These are phyloP conservation scores for Diaporthe sp. DNA, from an alignment of 2,329 filamentous ascomycete genomes.

Conservation along the genomic window DNA sequence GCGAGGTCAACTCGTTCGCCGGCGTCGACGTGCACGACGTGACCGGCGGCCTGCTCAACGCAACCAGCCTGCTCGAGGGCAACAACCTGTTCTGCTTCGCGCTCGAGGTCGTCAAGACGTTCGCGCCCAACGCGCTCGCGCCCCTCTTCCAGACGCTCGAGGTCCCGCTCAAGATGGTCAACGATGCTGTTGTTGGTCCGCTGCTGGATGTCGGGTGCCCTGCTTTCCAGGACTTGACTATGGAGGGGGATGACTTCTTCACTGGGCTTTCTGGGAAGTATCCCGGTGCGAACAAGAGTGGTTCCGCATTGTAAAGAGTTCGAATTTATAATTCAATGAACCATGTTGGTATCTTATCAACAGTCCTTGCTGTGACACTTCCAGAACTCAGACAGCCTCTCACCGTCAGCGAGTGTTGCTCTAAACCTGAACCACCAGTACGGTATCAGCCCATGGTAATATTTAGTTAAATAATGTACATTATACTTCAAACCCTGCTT, in stretches of 20 bases:
- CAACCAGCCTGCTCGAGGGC: constrained; percentile 43
- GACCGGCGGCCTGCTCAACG: constrained; percentile 47
- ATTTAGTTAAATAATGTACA: not conserved
- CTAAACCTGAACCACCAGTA: not conserved
- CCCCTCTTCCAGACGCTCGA: constrained; percentile 52
- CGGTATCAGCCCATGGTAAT: not conserved
- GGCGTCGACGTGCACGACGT: constrained; percentile 46
- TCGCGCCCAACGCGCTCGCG: constrained; percentile 57
- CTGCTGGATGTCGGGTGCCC: constrained; percentile 49
- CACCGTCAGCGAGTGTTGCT: too few species aligned
- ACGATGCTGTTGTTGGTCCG: constrained; percentile 48
- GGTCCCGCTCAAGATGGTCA: constrained; percentile 50
- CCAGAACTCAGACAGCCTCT: too few species aligned
- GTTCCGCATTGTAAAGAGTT: not conserved
- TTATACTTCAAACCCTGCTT: not conserved
- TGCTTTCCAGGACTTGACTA: constrained; percentile 47
- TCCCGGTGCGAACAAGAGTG: constrained; percentile 21
- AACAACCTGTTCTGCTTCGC: constrained; percentile 56
- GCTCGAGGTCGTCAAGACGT: constrained; percentile 55
- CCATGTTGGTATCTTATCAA: not conserved
- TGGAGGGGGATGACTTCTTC: constrained; percentile 43
- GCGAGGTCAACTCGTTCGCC: constrained; percentile 45
- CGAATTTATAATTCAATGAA: not conserved
- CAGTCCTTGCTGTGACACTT: not conserved
- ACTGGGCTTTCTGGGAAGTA: constrained; percentile 20